Evolutionary conservation across 257 asterid genomes (phyloP).

Genomic region (Nicotiana tabacum): DNA sequence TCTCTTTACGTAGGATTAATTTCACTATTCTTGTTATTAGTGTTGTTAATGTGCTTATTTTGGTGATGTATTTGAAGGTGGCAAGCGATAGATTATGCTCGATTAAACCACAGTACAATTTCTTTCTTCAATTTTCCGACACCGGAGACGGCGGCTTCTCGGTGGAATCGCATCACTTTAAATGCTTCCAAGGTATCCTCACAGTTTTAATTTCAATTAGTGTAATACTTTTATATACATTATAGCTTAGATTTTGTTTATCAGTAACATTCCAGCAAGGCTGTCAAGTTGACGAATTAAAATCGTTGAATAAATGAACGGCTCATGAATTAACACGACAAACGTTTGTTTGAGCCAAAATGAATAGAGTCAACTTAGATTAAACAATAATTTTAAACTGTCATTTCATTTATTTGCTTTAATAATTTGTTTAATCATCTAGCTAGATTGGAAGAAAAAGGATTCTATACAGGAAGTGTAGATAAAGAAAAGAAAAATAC

Average conservation of each 20-base stretch:
- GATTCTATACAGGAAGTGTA: too few species aligned
- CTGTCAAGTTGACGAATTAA: too few species aligned
- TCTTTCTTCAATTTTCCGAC: conserved; percentile 76
- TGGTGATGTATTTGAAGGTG: conserved; percentile 51
- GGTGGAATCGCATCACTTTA: conserved; percentile 71
- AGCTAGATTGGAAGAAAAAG: too few species aligned
- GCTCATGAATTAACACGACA: too few species aligned
- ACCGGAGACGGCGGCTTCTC: conserved; percentile 74
- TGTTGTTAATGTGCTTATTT: background rate
- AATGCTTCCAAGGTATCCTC: conserved; percentile 78
- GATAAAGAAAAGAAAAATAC: too few species aligned
- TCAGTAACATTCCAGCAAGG: too few species aligned
- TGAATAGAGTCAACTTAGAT: too few species aligned
- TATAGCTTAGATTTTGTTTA: background rate
- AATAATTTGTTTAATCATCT: too few species aligned
- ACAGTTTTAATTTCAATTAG: background rate
- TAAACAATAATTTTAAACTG: too few species aligned
- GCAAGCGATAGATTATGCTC: conserved; percentile 79
- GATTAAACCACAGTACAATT: conserved; percentile 71
- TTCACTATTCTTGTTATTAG: background rate
- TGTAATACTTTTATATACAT: background rate
- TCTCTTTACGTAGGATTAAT: background rate
- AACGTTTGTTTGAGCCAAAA: too few species aligned
- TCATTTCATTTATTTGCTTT: too few species aligned
- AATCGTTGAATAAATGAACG: too few species aligned